phyloP scores from a whole-genome alignment of 768 basidiomycete species.

The Lanmaoa rubissima region DNA sequence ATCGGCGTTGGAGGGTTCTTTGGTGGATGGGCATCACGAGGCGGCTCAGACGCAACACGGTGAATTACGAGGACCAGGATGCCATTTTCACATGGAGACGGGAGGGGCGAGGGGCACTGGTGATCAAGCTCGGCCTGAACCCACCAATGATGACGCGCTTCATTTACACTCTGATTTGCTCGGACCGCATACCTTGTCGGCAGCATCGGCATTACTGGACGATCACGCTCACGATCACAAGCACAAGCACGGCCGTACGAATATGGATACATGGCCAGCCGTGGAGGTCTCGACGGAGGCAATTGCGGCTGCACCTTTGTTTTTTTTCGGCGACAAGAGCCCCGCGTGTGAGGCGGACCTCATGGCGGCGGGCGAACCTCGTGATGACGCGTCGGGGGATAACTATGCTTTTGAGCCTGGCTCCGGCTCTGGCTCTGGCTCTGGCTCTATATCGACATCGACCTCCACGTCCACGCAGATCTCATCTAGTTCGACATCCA shows the following conservation, averaged over 20 bases:
- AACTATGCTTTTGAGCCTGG: too few species aligned
- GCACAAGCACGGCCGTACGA: neutral
- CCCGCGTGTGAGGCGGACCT: neutral
- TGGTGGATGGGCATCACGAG: neutral
- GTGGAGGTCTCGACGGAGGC: neutral
- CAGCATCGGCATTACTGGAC: neutral
- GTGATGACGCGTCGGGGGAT: neutral
- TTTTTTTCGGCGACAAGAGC: neutral
- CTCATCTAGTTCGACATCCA: neutral
- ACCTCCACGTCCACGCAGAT: neutral
- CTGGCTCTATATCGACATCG: neutral
- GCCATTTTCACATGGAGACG: neutral
- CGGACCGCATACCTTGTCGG: too few species aligned
- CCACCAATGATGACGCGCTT: neutral
- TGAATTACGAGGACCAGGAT: neutral
- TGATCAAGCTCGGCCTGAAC: too few species aligned
- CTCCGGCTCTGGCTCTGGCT: too few species aligned
- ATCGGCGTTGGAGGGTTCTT: neutral
- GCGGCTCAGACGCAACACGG: neutral
- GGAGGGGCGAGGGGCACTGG: neutral
- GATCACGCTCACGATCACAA: neutral
- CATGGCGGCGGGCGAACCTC: neutral
- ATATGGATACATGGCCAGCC: neutral
- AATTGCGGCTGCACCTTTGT: neutral
- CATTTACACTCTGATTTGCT: neutral